Evolutionary conservation across 2,329 filamentous ascomycete species (phyloP), one percentile per base, ranked within the genome.

Genomic region (Botryotinia calthae): DNA sequence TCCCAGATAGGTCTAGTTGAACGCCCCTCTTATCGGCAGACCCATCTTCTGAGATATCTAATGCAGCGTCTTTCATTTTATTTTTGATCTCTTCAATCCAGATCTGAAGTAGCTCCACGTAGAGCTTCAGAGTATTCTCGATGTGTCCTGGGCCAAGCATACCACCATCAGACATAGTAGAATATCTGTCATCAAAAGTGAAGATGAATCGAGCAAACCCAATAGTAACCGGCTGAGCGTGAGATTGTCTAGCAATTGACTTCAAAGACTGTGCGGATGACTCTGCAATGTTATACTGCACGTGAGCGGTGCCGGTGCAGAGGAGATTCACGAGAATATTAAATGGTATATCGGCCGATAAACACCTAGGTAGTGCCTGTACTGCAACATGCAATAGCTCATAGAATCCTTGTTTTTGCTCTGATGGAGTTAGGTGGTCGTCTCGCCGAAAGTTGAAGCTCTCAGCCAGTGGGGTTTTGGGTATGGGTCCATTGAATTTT

Each of bases 201-300:
- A 99, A 99, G 70, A 99, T 99, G 82, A 98, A 99, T 40, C 95
- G 88, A 54, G 96, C 93, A 82, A 99, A 99, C 0, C 96, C 95
- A 82, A 97, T 97, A 0, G 95, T 97, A 4, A 99, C 96, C 81
- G 96, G 93, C 77, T 99, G 94, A 0, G 96, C 95, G 82, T 97
- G 93, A 12, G 92, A 93, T 79, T 99, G 96, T 46, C 93, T 88
- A 18, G 97, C 96, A 78, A 99, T 99, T 0, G 95, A 95, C 81
- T 98, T 98, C 25, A 99, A 83, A 1, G 96, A 98, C 77, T 95
- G 92, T 4, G 94, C 93, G 1, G 97, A 98, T 0, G 96, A 98
- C 61, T 90, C 88, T 1, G 96, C 97, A 81, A 99, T 98, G 73
- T 96, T 95, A 51, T 89, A 89, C 80, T 98, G 94, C 28, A 98